Conservation (phyloP, 2,329 filamentous ascomycete genomes). For the Tolypocladium sp. region DNA sequence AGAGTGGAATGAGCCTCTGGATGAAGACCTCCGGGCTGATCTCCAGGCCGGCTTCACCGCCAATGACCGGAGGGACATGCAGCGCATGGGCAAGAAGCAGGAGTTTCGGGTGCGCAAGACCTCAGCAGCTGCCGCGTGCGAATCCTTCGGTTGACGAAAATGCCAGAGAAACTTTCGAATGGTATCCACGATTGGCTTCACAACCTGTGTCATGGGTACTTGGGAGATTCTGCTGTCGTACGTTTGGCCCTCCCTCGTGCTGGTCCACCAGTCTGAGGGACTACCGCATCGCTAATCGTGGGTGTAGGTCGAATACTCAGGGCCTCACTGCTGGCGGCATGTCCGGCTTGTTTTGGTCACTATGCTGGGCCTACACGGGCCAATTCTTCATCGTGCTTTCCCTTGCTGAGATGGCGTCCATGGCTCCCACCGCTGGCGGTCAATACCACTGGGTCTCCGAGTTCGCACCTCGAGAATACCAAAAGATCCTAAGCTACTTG, state of each 20-base stretch:
- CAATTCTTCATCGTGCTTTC: conserved; percentile 28
- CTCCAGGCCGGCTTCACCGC: conserved; percentile 4
- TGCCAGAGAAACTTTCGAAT: conserved; percentile 33
- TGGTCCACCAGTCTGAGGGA: neutral
- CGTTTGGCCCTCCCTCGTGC: conserved; percentile 26
- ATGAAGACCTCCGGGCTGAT: conserved; percentile 4
- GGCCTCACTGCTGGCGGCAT: conserved; percentile 9
- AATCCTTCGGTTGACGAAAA: neutral
- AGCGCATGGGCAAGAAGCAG: conserved; percentile 12
- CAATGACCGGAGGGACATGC: conserved; percentile 11
- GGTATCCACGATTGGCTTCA: conserved; percentile 36
- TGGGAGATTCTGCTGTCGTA: conserved; percentile 32
- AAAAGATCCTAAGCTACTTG: conserved; percentile 44
- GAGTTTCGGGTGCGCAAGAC: conserved; percentile 2
- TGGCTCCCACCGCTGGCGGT: conserved; percentile 47
- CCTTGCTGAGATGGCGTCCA: conserved; percentile 41
- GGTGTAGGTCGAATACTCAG: conserved; percentile 25
- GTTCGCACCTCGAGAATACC: conserved; percentile 36
- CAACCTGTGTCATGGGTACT: conserved; percentile 33
- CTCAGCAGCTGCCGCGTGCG: neutral
- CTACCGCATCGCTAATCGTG: neutral
- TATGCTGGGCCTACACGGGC: conserved; percentile 7
- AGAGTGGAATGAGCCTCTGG: neutral
- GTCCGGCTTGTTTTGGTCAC: conserved; percentile 10
- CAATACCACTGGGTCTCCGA: conserved; percentile 52